phyloP scores from a whole-genome alignment of 805 yeast species.

The Zygoascus flipseniorum region DNA sequence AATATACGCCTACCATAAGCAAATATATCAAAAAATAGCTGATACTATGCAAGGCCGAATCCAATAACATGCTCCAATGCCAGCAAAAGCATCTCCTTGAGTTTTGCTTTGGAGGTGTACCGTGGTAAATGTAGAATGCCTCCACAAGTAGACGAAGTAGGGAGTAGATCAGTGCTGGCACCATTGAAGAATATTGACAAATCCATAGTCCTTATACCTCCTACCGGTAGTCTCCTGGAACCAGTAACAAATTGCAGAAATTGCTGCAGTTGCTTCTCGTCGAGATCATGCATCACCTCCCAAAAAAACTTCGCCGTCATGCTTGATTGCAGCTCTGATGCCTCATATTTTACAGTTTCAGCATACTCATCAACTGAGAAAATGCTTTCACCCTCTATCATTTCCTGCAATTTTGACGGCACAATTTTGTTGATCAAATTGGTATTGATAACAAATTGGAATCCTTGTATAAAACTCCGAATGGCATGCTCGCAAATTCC shows the following conservation, averaged over 20 bases:
- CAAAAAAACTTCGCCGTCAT: constrained; percentile 35
- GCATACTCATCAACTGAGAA: constrained; percentile 36
- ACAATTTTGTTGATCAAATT: constrained; percentile 10
- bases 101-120: constrained; percentile 29
- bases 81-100: constrained; percentile 16
- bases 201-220: constrained; percentile 36
- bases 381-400: constrained; percentile 37
- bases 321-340: constrained; percentile 22
- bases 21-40: no score
- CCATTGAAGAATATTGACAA: constrained; percentile 40
- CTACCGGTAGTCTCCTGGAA: constrained; percentile 40
- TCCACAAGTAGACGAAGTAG: constrained; percentile 46
- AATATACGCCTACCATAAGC: no score
- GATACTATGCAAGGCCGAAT: constrained; percentile 17
- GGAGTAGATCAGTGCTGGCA: constrained; percentile 31
- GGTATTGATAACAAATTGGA: constrained; percentile 14
- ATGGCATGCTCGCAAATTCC: constrained; percentile 9
- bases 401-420: constrained; percentile 13
- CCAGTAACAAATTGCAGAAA: constrained; percentile 44
- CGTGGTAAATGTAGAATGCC: constrained; percentile 41
- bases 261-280: constrained; percentile 30
- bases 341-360: constrained; percentile 33
- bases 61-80: constrained; percentile 25
- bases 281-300: constrained; percentile 37
- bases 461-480: constrained; percentile 19